These are phyloP conservation scores for Colletotrichum cordylinicola DNA, from an alignment of 2,329 filamentous ascomycete species.

Conservation along the genomic window DNA sequence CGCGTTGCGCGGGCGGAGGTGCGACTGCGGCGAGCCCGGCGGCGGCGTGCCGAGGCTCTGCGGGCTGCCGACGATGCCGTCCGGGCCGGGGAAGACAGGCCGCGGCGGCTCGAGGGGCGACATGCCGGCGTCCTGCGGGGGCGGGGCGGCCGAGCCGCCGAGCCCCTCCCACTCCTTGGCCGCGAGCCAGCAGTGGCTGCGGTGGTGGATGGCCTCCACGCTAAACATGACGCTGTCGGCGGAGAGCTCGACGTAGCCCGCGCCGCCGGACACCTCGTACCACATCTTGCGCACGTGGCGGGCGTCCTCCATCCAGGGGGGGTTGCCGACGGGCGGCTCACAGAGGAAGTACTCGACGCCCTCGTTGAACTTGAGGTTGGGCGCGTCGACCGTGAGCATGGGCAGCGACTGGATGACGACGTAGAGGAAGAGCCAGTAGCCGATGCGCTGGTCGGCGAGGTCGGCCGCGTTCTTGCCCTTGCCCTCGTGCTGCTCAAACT, in stretches of 20 bases:
- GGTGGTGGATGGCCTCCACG: conserved; percentile 65
- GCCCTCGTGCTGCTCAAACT: conserved; percentile 74
- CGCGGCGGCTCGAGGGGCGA: conserved; percentile 44
- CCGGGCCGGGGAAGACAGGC: conserved; percentile 37
- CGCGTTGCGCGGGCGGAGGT: conserved; percentile 43
- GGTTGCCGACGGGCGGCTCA: conserved; percentile 73
- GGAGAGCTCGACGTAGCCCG: conserved; percentile 61
- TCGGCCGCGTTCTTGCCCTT: conserved; percentile 70
- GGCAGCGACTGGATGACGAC: conserved; percentile 79
- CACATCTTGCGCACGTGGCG: conserved; percentile 70
- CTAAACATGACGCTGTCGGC: conserved; percentile 66
- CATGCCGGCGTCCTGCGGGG: conserved; percentile 37
- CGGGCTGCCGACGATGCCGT: conserved; percentile 29
- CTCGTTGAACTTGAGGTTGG: conserved; percentile 70
- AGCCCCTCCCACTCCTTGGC: conserved; percentile 55
- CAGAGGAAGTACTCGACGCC: conserved; percentile 85
- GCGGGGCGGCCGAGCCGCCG: conserved; percentile 30
- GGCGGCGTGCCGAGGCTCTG: conserved; percentile 29
- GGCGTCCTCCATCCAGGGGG: conserved; percentile 75
- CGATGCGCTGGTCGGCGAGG: conserved; percentile 73
- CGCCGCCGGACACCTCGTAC: conserved; percentile 74
- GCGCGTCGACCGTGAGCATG: conserved; percentile 78
- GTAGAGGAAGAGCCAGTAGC: conserved; percentile 84
- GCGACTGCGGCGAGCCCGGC: conserved; percentile 32
- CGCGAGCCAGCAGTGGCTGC: conserved; percentile 62